A percentile compares a stretch with the other conserved stretches of the same genome.
phyloP scores from a whole-genome alignment of 768 basidiomycete genomes.

The Macrolepiota albuminosa region DNA sequence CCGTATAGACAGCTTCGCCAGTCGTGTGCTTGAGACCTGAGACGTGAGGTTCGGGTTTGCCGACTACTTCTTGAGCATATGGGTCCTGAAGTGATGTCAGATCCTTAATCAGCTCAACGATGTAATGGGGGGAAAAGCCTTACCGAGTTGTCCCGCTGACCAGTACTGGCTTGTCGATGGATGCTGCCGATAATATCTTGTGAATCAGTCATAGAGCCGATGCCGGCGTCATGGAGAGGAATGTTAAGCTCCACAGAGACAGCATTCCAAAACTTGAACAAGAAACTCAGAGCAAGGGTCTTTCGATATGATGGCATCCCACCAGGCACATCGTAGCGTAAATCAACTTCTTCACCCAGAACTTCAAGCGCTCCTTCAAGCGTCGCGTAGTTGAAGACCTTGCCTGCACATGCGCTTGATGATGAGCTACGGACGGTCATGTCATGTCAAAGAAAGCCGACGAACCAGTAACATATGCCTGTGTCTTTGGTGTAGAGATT shows the following conservation, averaged over 20 bases:
- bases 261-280: slow-evolving; percentile 16
- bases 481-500: slow-evolving; percentile 11
- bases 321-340: slow-evolving; percentile 13
- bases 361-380: slow-evolving; percentile 8
- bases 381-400: slow-evolving; percentile 7
- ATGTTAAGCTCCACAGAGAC: slow-evolving; percentile 11
- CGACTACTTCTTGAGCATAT: slow-evolving; percentile 15
- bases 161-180: slow-evolving; percentile 7
- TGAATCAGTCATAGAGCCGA: not conserved
- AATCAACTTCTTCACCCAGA: slow-evolving; percentile 9
- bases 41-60: slow-evolving; percentile 14
- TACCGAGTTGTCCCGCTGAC: slow-evolving; percentile 13
- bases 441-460: not conserved
- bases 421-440: not conserved
- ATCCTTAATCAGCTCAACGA: not conserved
- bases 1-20: slow-evolving; percentile 14
- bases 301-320: slow-evolving; percentile 15
- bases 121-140: not conserved
- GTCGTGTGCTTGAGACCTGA: slow-evolving; percentile 14
- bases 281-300: slow-evolving; percentile 14
- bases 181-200: slow-evolving; percentile 10
- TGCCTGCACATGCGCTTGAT: not conserved
- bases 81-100: slow-evolving; percentile 8
- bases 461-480: slow-evolving; percentile 8
- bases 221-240: not conserved